These are phyloP conservation scores for Lactarius hatsudake DNA, from an alignment of 768 basidiomycete species.

Conservation along the genomic window DNA sequence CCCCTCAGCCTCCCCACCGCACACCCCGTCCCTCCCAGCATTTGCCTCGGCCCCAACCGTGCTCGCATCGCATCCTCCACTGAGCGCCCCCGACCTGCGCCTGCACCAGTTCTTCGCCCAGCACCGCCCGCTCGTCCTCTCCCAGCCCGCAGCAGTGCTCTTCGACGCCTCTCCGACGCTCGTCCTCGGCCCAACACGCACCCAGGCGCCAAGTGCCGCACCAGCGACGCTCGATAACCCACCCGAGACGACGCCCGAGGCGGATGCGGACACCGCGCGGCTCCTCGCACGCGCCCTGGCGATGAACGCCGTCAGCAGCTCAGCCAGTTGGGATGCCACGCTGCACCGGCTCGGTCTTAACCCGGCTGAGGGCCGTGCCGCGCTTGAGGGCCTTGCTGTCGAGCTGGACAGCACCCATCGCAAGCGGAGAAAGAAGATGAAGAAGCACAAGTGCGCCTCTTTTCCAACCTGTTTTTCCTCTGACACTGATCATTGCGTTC, in stretches of 20 bases:
- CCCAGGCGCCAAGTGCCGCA: slow-evolving; percentile 20
- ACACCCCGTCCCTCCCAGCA: slow-evolving; percentile 1
- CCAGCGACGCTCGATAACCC: slow-evolving; percentile 39
- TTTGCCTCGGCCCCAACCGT: slow-evolving; percentile 16
- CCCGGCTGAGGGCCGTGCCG: slow-evolving; percentile 47
- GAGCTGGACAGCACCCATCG: slow-evolving; percentile 79
- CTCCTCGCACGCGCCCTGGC: slow-evolving; percentile 75
- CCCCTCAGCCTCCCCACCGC: background rate
- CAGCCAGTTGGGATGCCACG: slow-evolving; percentile 66
- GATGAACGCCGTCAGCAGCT: slow-evolving; percentile 58
- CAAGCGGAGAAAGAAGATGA: slow-evolving; percentile 92
- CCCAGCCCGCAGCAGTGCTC: slow-evolving; percentile 57
- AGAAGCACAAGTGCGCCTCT: slow-evolving; percentile 85
- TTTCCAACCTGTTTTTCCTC: slow-evolving; percentile 13
- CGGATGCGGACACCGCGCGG: slow-evolving; percentile 77
- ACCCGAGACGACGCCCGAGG: slow-evolving; percentile 55
- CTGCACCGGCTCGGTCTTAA: slow-evolving; percentile 64
- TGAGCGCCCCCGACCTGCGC: slow-evolving; percentile 68
- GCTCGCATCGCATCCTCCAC: slow-evolving; percentile 47
- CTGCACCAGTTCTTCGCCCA: slow-evolving; percentile 84
- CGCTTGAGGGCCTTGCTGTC: slow-evolving; percentile 60
- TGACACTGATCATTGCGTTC: slow-evolving; percentile 3
- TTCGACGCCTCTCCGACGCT: slow-evolving; percentile 36
- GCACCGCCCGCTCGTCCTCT: slow-evolving; percentile 71
- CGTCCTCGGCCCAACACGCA: slow-evolving; percentile 1